Percentiles rank a stretch among this genome's conserved stretches.
Conservation (phyloP, 2,329 filamentous ascomycete genomes). For the Verticillium klebahnii region DNA sequence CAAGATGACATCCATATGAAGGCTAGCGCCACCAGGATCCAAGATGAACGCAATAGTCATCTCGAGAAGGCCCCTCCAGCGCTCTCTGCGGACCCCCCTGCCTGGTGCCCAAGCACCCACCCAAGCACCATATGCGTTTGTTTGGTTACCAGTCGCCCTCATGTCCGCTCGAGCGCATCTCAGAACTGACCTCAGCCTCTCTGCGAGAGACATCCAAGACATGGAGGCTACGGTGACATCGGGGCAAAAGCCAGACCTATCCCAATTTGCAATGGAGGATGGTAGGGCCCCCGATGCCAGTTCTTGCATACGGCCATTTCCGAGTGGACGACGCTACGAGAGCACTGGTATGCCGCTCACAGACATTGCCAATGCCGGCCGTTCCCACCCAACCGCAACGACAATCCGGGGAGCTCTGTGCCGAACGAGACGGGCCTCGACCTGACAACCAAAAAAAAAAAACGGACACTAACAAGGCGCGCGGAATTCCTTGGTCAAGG, state of each 20-base stretch:
- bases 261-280: neutral
- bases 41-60: constrained; percentile 14
- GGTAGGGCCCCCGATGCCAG: neutral
- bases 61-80: constrained; percentile 2
- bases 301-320: neutral
- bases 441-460: neutral
- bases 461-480: neutral
- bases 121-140: neutral
- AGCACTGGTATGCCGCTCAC: neutral
- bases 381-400: neutral
- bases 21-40: constrained; percentile 13
- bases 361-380: neutral
- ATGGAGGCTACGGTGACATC: neutral
- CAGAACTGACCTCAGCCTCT: neutral
- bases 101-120: neutral
- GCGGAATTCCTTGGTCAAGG: neutral
- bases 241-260: neutral
- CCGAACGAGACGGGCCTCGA: neutral
- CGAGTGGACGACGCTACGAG: neutral
- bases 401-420: neutral
- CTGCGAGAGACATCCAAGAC: neutral
- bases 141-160: neutral
- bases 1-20: constrained; percentile 1
- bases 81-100: neutral
- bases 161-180: neutral